Base-by-base conservation (phyloP, 805 yeast species). In the Saccharomycopsis sp. region DNA sequence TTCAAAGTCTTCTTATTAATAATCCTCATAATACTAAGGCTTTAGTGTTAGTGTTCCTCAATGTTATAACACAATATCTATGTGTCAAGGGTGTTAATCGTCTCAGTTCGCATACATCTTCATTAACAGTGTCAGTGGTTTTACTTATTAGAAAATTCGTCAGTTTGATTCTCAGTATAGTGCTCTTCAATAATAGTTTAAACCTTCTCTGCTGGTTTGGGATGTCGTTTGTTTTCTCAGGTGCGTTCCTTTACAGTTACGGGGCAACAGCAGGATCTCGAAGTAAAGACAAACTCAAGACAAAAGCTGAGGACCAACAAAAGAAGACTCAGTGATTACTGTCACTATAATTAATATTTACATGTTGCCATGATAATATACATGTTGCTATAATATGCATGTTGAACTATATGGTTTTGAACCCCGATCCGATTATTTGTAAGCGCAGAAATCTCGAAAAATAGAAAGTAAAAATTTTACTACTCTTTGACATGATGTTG, bases 41-140 rank as follows among this genome's bases (percentile, higher is more conserved):
- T 12, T 20, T 24, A 25, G 35, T 20, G 56, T 67, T 5, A 69
- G 64, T 83, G 19, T 12, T 70, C 2, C 62, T 74, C 14, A 85
- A 84, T 64, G 75, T 76, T 17, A 15, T 75, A 0, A 81, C 88
- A 0, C 89, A 85, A 68, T 75, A 78, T 63, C 55, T 82, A 2
- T 87, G 96, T 66, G 81, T 85, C 1, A 70, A 80, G 12, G 91
- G 93, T 2, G 93, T 87, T 12, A 85, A 84, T 65, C 74, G 74
- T 65, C 71, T 87, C 23, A 82, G 85, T 0, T 81, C 86, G 19
- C 68, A 68, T 5, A 76, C 85, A 1, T 74, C 80, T n/a, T 86
- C 92, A 0, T 67, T 87, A 50, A 83, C 89, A 0, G 79, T 87
- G 1, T 78, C 84, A 0, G 79, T 87, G 12, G 79, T 84, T 0